phyloP scores from a whole-genome alignment of 371 early-diverging fungal genomes.

The Mortierella polycephala region DNA sequence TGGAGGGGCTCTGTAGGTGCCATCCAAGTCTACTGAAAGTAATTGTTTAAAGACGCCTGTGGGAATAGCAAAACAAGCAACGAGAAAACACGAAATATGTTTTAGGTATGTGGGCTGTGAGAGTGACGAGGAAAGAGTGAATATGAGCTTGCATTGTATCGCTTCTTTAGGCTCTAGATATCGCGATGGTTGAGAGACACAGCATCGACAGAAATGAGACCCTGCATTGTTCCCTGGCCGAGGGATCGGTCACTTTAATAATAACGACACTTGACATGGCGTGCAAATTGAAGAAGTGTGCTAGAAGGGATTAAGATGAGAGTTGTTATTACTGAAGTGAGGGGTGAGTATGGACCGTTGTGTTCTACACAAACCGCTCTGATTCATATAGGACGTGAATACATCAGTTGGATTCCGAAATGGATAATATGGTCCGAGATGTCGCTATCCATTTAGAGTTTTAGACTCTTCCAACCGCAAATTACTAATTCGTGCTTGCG shows the following conservation, averaged over 20 bases:
- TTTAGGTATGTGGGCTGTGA: not conserved
- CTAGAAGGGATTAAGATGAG: not conserved
- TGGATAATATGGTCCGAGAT: too few species aligned
- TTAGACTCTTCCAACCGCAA: too few species aligned
- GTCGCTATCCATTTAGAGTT: too few species aligned
- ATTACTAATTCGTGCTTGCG: too few species aligned
- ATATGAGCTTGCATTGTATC: not conserved
- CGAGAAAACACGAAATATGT: not conserved
- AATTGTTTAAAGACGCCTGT: slow-evolving; percentile 62
- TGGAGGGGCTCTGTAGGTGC: slow-evolving; percentile 59
- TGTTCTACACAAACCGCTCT: too few species aligned
- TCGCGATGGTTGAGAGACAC: slow-evolving; percentile 72
- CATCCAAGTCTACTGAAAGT: slow-evolving; percentile 55
- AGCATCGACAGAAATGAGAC: slow-evolving; percentile 64
- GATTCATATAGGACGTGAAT: too few species aligned
- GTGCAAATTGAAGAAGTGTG: not conserved
- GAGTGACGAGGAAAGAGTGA: not conserved
- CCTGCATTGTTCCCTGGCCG: slow-evolving; percentile 31
- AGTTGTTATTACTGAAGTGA: too few species aligned
- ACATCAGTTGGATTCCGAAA: too few species aligned
- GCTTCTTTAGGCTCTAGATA: slow-evolving; percentile 5
- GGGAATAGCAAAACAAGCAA: not conserved
- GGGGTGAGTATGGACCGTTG: too few species aligned
- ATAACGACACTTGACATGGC: not conserved
- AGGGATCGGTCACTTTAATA: not conserved